Evolutionary conservation across 371 early-diverging fungal species (phyloP).

Genomic region (Synchytrium microbalum): DNA sequence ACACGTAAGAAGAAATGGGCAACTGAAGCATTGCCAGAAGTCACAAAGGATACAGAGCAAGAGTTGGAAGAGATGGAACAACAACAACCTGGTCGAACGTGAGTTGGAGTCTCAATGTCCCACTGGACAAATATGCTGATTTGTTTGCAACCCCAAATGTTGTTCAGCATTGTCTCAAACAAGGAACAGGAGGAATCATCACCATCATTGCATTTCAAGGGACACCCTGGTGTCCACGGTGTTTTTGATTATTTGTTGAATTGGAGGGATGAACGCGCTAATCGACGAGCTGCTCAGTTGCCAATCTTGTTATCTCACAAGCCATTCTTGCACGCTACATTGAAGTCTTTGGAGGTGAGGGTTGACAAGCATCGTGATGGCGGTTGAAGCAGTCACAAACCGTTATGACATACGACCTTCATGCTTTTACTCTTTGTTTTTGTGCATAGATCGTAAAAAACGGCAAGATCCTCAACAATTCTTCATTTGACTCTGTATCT

Average conservation of each 20-base stretch:
- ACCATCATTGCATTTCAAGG: conserved; percentile 6
- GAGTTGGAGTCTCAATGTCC: too few relatives aligned
- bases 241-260: conserved; percentile 17
- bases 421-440: background rate
- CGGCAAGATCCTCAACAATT: background rate
- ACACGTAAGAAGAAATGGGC: background rate
- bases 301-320: conserved; percentile 11
- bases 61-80: background rate
- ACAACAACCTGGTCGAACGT: background rate
- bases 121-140: too few relatives aligned
- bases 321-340: conserved; percentile 13
- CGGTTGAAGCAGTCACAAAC: too few relatives aligned
- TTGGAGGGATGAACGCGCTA: conserved; percentile 19
- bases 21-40: background rate
- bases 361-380: too few relatives aligned
- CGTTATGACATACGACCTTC: too few relatives aligned
- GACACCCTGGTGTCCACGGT: conserved; percentile 8
- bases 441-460: conserved; percentile 10
- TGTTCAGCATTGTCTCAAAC: too few relatives aligned
- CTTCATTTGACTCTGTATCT: background rate
- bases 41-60: background rate
- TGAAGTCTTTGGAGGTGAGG: conserved; percentile 14
- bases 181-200: too few relatives aligned
- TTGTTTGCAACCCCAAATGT: background rate
- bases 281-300: conserved; percentile 10